Evolutionary conservation across 2,329 filamentous ascomycete genomes (phyloP), one percentile per base, ranked within the genome.

Genomic region (Fusarium chlamydosporum): DNA sequence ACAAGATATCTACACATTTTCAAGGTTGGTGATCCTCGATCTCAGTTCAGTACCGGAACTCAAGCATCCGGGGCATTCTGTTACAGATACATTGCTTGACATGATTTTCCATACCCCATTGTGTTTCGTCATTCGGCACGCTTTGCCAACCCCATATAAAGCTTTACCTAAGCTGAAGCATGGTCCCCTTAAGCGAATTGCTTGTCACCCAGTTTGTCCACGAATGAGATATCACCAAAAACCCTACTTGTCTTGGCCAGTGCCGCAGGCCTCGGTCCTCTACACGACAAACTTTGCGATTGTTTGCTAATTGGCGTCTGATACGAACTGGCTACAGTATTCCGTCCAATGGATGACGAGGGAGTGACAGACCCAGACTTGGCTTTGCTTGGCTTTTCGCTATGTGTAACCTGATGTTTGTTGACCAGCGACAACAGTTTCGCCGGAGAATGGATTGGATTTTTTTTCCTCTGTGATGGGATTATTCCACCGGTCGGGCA

Each of bases 21-120:
- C 58, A 62, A 46, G 35, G 38, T 47, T 31, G 48, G 29, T 34
- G 61, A 63, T 63, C 61, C 27, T 45, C 27, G 26, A 45, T 33
- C 42, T 45, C n/a, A 51, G 33, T 50, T 60, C 46, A 60, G 54
- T 59, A 70, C 67, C 67, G 62, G 62, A 47, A 50, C 41, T 54
- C 55, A 42, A 26, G 20, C 58, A 54, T 60, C 67, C 67, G 67
- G 67, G 57, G 41, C 23, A 41, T 41, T 45, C 50, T 38, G 67
- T 70, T 68, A 70, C 67, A 70, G 67, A 70, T 70, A 58, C 8
- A 62, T 56, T 63, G 35, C 57, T 45, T 56, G 57, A 46, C 47
- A 41, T 63, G 52, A 63, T 54, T 29, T 51, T 26, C 34, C 51
- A 47, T 57, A 26, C 42, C 40, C 47, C 23, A 42, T 59, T 50